Conservation (phyloP, 306 rosid genomes). For the Trichosanthes truncata region DNA sequence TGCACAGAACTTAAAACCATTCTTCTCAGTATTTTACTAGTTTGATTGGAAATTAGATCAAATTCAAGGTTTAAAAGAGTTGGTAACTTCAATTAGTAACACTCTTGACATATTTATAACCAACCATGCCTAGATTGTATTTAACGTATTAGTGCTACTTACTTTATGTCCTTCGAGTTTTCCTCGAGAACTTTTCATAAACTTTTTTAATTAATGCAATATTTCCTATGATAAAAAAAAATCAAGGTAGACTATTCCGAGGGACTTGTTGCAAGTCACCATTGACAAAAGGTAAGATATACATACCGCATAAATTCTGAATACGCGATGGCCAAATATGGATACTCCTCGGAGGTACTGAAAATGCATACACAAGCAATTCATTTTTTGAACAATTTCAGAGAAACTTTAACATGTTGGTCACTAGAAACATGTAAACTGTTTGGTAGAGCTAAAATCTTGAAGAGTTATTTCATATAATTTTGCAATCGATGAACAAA, state of each 20-base stretch:
- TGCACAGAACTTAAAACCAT: background rate
- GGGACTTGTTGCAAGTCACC: background rate
- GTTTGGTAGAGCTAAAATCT: background rate
- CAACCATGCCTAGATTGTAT: background rate
- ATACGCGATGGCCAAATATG: slow-evolving; percentile 58
- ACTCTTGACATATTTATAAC: background rate
- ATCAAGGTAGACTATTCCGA: background rate
- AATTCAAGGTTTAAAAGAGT: background rate
- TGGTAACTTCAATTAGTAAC: background rate
- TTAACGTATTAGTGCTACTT: background rate
- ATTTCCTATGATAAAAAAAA: background rate
- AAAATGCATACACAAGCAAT: slow-evolving; percentile 13
- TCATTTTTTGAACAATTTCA: slow-evolving; percentile 11
- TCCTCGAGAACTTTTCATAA: background rate
- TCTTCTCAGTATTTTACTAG: background rate
- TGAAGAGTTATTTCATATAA: background rate
- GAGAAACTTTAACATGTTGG: slow-evolving; percentile 11
- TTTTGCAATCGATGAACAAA: background rate
- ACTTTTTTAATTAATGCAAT: background rate
- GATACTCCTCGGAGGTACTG: slow-evolving; percentile 88
- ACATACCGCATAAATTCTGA: slow-evolving; percentile 78
- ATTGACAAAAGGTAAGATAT: slow-evolving; percentile 10
- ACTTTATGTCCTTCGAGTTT: background rate
- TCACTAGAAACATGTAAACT: slow-evolving; percentile 1
- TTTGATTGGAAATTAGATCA: background rate